These are phyloP conservation scores for Brassica cretica DNA, from an alignment of 345 rosid genomes.

Conservation along the genomic window DNA sequence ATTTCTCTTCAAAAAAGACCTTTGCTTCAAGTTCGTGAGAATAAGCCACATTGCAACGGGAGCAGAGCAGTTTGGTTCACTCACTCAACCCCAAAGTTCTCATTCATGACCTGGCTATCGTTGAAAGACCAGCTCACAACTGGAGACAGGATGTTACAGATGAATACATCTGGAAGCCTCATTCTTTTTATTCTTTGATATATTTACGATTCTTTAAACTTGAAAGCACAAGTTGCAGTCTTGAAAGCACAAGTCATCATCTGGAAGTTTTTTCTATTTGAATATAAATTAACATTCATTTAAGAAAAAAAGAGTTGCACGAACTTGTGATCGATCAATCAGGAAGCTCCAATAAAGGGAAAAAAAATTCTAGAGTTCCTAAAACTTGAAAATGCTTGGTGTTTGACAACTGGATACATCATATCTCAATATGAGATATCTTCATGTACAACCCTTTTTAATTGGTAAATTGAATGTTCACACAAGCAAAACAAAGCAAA, in stretches of 20 bases:
- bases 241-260: no score
- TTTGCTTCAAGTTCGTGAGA: neutral
- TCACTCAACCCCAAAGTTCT: neutral
- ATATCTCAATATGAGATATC: neutral
- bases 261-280: no score
- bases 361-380: neutral
- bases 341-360: neutral
- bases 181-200: no score
- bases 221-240: no score
- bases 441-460: conserved; percentile 15
- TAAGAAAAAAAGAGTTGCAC: neutral
- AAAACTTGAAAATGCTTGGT: neutral
- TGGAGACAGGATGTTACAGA: neutral
- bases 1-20: no score
- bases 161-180: no score
- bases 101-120: neutral
- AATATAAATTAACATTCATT: no score
- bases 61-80: neutral
- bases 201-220: no score
- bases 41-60: neutral
- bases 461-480: neutral
- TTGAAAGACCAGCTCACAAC: neutral
- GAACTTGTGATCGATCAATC: neutral
- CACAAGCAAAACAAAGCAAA: conserved; percentile 15
- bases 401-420: neutral